Conservation (phyloP, 371 early-diverging fungal genomes). For the Mortierella sp. region DNA sequence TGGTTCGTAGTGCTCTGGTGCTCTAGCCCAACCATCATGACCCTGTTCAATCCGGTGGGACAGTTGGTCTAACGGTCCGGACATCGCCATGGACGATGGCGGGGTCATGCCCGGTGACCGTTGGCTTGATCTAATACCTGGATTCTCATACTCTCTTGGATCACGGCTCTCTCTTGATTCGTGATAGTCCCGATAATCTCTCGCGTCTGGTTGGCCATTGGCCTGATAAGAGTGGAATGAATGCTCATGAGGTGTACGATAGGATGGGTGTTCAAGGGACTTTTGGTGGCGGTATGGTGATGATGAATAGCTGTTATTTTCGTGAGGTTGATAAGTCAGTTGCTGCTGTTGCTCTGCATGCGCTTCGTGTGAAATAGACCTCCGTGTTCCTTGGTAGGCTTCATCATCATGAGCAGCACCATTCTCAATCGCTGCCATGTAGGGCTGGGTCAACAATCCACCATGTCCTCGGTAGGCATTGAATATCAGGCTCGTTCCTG, state of each 20-base stretch:
- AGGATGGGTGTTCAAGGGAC: slow-evolving; percentile 6
- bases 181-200: slow-evolving; percentile 9
- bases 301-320: not conserved
- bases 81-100: not conserved
- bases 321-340: slow-evolving; percentile 6
- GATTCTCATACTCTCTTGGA: slow-evolving; percentile 10
- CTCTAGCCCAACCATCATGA: not conserved
- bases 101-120: slow-evolving; percentile 8
- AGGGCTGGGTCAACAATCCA: slow-evolving; percentile 18
- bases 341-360: slow-evolving; percentile 16
- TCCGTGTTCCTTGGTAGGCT: not conserved
- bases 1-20: slow-evolving; percentile 1
- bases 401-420: not conserved
- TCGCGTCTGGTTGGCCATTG: not conserved
- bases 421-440: slow-evolving; percentile 10
- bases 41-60: slow-evolving; percentile 3
- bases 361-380: slow-evolving; percentile 6
- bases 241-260: slow-evolving; percentile 2
- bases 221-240: slow-evolving; percentile 3
- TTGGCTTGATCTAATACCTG: not conserved
- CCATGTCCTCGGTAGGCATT: slow-evolving; percentile 33
- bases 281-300: slow-evolving; percentile 6
- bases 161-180: slow-evolving; percentile 9
- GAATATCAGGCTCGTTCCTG: slow-evolving; percentile 47
- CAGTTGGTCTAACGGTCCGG: not conserved